Evolutionary conservation across 345 rosid genomes (phyloP), one percentile per base, ranked within the genome.

Genomic region (Adansonia digitata): DNA sequence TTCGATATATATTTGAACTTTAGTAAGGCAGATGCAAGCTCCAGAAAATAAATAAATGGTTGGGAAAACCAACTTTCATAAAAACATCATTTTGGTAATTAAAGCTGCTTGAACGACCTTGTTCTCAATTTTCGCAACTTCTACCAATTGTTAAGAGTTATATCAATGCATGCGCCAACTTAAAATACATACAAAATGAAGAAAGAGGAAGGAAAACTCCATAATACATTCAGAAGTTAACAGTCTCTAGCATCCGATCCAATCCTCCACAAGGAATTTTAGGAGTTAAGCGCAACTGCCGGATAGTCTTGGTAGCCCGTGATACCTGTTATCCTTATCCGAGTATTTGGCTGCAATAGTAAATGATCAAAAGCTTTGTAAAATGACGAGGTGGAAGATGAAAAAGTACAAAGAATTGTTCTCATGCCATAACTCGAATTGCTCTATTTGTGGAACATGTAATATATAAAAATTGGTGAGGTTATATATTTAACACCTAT

Each of bases 311-410:
- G 85, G 81, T 87, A 94, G 74, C 97, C 97, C 34, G 93, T 84
- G 82, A 94, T 90, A 77, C 94, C 89, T 22, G 87, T 90, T 69
- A 94, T 92, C 89, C 89, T 85, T 74, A 94, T 88, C 72, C 94
- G 81, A 9, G 97, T 90, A 82, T 92, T 94, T 71, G 97, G 98
- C 98, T 92, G 91, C 84, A 87, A 40, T 17, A 69, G 49, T 42
- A 53, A 78, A 27, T 29, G 68, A 51, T 0, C 26, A 40, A 71
- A 49, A 74, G 24, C 12, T 71, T 35, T n/a, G 40, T 8, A 67
- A 48, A 68, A 48, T 45, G 18, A 46, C 0, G 12, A 67, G 5
- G 56, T 17, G 6, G 34, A 26, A 68, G 13, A 45, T 22, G 22
- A 68, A 67, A 17, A 15, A 2, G 5, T 13, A 0, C 7, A 49